phyloP scores from a whole-genome alignment of 345 rosid species.

The Erucastrum elatum region DNA sequence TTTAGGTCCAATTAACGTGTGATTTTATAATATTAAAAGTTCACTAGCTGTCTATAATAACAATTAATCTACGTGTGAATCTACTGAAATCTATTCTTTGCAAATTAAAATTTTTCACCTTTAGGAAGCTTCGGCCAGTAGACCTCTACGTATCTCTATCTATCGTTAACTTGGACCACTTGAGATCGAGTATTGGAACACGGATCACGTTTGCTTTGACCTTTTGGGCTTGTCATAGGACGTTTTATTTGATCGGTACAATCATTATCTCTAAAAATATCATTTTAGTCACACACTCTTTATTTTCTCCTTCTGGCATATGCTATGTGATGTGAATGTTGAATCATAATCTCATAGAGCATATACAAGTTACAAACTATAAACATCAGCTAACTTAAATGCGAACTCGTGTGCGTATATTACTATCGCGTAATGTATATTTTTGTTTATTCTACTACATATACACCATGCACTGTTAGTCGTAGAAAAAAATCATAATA shows the following conservation, averaged over 20 bases:
- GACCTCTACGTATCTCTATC: not conserved
- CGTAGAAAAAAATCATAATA: not conserved
- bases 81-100: not conserved
- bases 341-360: not conserved
- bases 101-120: not conserved
- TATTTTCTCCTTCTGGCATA: not conserved
- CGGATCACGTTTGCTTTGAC: slow-evolving; percentile 21
- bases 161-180: slow-evolving; percentile 32
- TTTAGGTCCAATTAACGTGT: not conserved
- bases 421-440: not conserved
- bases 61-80: not conserved
- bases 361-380: not conserved
- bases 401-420: not conserved
- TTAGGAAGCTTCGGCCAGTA: slow-evolving; percentile 18
- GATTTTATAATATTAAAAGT: too few relatives aligned
- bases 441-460: not conserved
- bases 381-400: not conserved
- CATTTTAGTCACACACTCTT: slow-evolving; percentile 4
- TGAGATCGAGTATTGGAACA: slow-evolving; percentile 2
- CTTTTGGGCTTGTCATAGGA: slow-evolving; percentile 37
- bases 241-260: slow-evolving; percentile 34
- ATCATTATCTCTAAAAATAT: slow-evolving; percentile 8
- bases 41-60: too few relatives aligned
- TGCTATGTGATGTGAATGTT: slow-evolving; percentile 4
- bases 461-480: not conserved